These are phyloP conservation scores for Globisporangium echinulatum DNA, from an alignment of 352 stramenopile species.

Conservation along the genomic window DNA sequence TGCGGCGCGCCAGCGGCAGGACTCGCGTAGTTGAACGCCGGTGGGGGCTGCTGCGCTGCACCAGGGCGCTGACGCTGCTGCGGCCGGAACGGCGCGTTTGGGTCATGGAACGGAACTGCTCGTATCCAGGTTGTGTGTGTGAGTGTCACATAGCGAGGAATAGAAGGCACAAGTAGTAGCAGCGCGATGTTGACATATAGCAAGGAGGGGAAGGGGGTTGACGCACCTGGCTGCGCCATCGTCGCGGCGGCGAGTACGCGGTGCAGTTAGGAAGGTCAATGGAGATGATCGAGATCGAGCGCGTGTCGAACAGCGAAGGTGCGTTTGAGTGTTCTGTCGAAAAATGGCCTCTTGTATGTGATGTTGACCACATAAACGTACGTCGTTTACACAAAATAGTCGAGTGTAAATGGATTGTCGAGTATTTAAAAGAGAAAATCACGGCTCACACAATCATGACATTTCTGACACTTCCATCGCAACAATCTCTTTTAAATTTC, in stretches of 20 bases:
- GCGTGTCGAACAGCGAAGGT: too few species aligned
- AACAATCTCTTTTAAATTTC: too few species aligned
- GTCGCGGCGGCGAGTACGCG: background rate
- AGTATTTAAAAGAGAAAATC: too few species aligned
- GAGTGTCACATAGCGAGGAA: background rate
- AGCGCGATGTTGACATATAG: background rate
- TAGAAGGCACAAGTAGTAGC: background rate
- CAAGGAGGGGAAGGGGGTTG: background rate
- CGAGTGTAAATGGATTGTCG: too few species aligned
- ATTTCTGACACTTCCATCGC: too few species aligned
- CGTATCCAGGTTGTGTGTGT: too few species aligned
- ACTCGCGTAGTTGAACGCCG: conserved; percentile 7
- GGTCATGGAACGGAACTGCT: conserved; percentile 52
- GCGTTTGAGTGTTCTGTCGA: too few species aligned
- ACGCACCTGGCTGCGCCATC: conserved; percentile 28
- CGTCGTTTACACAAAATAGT: too few species aligned
- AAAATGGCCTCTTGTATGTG: too few species aligned
- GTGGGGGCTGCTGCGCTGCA: conserved; percentile 14
- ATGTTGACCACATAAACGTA: too few species aligned
- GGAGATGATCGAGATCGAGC: background rate
- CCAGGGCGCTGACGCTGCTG: conserved; percentile 33
- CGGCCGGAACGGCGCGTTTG: conserved; percentile 31
- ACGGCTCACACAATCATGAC: too few species aligned
- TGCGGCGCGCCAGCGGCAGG: conserved; percentile 15
- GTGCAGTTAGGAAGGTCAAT: background rate